phyloP scores from a whole-genome alignment of 371 early-diverging fungal genomes.

The Mucor sp. region DNA sequence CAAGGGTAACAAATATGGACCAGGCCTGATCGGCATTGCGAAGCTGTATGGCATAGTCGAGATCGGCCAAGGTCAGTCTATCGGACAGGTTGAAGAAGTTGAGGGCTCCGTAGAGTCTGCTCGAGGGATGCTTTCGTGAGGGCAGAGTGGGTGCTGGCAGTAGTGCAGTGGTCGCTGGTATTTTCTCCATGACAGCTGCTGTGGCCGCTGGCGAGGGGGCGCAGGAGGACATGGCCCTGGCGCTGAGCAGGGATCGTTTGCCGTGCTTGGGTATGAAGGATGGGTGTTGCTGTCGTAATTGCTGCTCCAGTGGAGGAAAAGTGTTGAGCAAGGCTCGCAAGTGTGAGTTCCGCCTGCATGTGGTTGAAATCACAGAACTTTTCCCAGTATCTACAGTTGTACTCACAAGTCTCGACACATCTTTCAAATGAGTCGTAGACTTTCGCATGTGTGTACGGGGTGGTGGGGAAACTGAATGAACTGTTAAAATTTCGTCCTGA shows the following conservation, averaged over 20 bases:
- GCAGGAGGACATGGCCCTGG: slow-evolving; percentile 15
- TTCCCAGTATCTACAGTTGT: slow-evolving; percentile 22
- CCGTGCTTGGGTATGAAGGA: slow-evolving; percentile 16
- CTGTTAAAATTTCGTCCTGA: not conserved
- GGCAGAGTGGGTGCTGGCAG: not conserved
- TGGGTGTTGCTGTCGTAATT: slow-evolving; percentile 7
- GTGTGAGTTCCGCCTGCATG: slow-evolving; percentile 37
- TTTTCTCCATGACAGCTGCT: slow-evolving; percentile 10
- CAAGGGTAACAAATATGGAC: slow-evolving; percentile 39
- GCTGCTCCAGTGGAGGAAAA: slow-evolving; percentile 24
- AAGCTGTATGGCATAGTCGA: slow-evolving; percentile 38
- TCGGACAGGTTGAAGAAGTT: slow-evolving; percentile 31
- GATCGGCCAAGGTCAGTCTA: slow-evolving; percentile 29
- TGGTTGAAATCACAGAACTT: slow-evolving; percentile 13
- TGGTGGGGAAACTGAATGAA: slow-evolving; percentile 5
- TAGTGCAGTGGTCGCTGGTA: slow-evolving; percentile 4
- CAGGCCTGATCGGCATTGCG: slow-evolving; percentile 47
- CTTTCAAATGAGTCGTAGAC: slow-evolving; percentile 45
- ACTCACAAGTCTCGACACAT: slow-evolving; percentile 39
- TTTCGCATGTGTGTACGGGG: slow-evolving; percentile 41
- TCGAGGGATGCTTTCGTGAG: not conserved
- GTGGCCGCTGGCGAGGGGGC: not conserved
- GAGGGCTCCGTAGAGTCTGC: slow-evolving; percentile 20
- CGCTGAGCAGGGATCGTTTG: slow-evolving; percentile 1
- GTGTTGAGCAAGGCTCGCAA: slow-evolving; percentile 29